These are phyloP conservation scores for Lolium rigidum DNA, from an alignment of 176 grass and related monocot species.

Conservation along the genomic window DNA sequence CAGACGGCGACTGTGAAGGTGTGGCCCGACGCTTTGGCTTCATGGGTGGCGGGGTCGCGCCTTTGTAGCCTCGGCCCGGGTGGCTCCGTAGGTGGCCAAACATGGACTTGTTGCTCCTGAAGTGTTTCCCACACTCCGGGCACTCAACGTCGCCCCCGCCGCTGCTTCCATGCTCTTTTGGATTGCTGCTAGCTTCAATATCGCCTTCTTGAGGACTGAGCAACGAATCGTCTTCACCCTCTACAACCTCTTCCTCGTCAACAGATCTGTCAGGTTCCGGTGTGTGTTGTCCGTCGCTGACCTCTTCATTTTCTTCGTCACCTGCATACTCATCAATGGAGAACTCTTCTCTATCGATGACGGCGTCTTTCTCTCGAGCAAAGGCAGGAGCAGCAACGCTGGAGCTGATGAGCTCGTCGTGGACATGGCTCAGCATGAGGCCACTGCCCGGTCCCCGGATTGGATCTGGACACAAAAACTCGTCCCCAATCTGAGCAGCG, in stretches of 20 bases:
- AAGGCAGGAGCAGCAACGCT: neutral
- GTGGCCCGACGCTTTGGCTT: neutral
- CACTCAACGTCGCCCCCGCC: conserved; percentile 4
- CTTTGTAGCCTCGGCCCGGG: conserved; percentile 43
- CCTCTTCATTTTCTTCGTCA: neutral
- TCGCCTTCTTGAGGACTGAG: neutral
- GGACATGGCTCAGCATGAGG: conserved; percentile 1
- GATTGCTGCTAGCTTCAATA: neutral
- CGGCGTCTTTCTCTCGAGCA: neutral
- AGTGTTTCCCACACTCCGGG: neutral
- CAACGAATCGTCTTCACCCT: neutral
- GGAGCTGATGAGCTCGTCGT: neutral
- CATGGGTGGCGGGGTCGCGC: conserved; percentile 2
- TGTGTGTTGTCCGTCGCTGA: neutral
- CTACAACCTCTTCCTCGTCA: neutral
- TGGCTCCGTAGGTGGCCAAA: conserved; percentile 53
- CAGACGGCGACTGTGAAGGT: neutral
- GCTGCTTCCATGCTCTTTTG: neutral
- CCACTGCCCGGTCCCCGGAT: neutral
- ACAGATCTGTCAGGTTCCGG: neutral
- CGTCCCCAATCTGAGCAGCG: neutral
- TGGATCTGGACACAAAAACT: conserved; percentile 30
- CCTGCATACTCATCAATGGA: neutral
- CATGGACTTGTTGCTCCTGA: conserved; percentile 47
- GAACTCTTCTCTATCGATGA: neutral